A percentile compares a stretch with the other conserved stretches of the same genome.
These are phyloP conservation scores for Wallacemonas sp. DNA, from an alignment of 208 protist genomes.

Conservation along the genomic window DNA sequence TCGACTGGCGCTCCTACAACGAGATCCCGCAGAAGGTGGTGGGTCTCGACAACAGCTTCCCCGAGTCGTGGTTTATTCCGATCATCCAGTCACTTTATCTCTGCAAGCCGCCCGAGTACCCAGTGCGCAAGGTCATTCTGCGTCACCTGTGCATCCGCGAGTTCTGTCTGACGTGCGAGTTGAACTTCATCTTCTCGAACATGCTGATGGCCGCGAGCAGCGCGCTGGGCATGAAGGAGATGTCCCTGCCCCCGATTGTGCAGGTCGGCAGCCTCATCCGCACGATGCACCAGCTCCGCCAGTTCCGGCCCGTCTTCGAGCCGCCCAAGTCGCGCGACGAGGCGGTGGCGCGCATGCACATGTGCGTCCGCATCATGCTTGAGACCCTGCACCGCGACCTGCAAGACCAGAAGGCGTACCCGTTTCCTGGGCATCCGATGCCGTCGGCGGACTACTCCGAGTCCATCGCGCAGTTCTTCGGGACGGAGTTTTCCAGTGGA, in stretches of 20 bases:
- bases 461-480: constrained; percentile 79
- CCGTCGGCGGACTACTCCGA: constrained; percentile 67
- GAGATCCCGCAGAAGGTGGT: constrained; percentile 73
- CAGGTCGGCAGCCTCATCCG: constrained; percentile 82
- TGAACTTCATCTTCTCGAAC: constrained; percentile 86
- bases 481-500: constrained; percentile 71
- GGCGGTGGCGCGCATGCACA: constrained; percentile 85
- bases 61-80: constrained; percentile 87
- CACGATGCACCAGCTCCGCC: constrained; percentile 73
- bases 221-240: constrained; percentile 46
- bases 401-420: constrained; percentile 79
- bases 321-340: constrained; percentile 77
- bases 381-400: constrained; percentile 79
- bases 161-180: constrained; percentile 90
- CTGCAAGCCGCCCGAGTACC: constrained; percentile 81
- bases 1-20: constrained; percentile 86
- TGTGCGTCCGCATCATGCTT: constrained; percentile 62
- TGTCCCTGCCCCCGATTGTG: constrained; percentile 80
- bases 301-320: constrained; percentile 73
- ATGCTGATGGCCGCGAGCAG: constrained; percentile 75
- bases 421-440: constrained; percentile 62
- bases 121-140: constrained; percentile 79
- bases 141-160: constrained; percentile 78
- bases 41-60: constrained; percentile 88
- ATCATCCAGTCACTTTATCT: constrained; percentile 86